Evolutionary conservation across 2,329 filamentous ascomycete species (phyloP), one percentile per base, ranked within the genome.

Genomic region (Exophiala calicioides): DNA sequence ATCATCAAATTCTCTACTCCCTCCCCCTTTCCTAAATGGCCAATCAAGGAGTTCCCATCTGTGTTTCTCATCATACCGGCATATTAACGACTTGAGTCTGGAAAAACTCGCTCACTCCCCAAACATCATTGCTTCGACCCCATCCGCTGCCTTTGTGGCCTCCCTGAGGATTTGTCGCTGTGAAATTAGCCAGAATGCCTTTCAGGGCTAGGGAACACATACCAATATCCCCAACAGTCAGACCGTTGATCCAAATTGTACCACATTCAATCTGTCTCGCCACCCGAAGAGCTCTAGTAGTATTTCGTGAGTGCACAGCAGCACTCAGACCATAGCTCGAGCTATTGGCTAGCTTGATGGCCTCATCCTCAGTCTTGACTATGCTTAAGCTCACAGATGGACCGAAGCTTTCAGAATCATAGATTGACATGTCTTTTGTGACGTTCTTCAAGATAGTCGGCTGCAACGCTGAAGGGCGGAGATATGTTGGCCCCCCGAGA

Each of bases 191-290:
- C n/a, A n/a, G n/a, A n/a, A n/a, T n/a, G n/a, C n/a, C n/a, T n/a
- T n/a, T n/a, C n/a, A n/a, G n/a, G n/a, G n/a, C n/a, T n/a, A n/a
- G n/a, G n/a, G n/a, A n/a, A n/a, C n/a, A n/a, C n/a, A n/a, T n/a
- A n/a, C n/a, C n/a, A n/a, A n/a, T n/a, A n/a, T n/a, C n/a, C n/a
- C n/a, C n/a, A n/a, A n/a, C n/a, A n/a, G n/a, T n/a, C n/a, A n/a
- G n/a, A n/a, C n/a, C n/a, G n/a, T 46, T 46, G 26, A 46, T 27
- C 13, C 40, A 35, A 16, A 35, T 39, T 24, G 33, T 29, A 8
- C 44, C 90, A 64, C 93, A 95, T 55, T 94, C 84, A 67, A 86
- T 91, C 65, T 95, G 88, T 60, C 95, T 95, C 88, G 95, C 95
- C 42, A 90, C 70, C 55, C 76, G 69, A 49, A 95, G 71, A 1